Conservation (phyloP, 768 basidiomycete species). For the Tremella yokohamensis region DNA sequence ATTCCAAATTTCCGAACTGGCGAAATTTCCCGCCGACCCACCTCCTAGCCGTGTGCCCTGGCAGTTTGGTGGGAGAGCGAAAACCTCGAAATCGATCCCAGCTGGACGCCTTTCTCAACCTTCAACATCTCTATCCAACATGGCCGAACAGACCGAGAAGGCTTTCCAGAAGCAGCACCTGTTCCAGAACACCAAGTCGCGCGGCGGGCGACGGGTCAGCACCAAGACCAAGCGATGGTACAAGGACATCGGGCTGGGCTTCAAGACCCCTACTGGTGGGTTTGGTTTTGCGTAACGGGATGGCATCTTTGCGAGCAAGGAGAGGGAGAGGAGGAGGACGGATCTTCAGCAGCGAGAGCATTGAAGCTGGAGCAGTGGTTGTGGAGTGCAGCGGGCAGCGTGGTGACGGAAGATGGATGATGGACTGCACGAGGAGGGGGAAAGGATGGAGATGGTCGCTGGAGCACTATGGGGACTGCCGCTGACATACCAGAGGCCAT, state of each 20-base stretch:
- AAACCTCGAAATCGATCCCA: neutral
- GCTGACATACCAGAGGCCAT: constrained; percentile 66
- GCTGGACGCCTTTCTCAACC: constrained; percentile 8
- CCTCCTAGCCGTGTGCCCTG: neutral
- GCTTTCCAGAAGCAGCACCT: constrained; percentile 96
- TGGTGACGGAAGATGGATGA: too few species aligned
- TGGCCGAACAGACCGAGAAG: constrained; percentile 78
- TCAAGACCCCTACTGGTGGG: constrained; percentile 76
- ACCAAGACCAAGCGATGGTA: constrained; percentile 98
- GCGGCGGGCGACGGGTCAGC: constrained; percentile 69
- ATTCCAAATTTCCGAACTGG: neutral
- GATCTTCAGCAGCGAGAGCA: neutral
- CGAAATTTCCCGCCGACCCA: constrained; percentile 11
- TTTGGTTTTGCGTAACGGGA: neutral
- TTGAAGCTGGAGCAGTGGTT: neutral
- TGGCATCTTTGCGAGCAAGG: neutral
- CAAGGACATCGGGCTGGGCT: constrained; percentile 95
- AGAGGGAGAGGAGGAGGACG: neutral
- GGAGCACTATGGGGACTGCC: neutral
- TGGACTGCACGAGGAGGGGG: too few species aligned
- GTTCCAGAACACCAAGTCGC: constrained; percentile 94
- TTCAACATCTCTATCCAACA: constrained; percentile 32
- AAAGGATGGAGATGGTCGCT: too few species aligned
- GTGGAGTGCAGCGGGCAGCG: too few species aligned
- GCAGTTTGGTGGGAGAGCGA: neutral